Percentiles rank a stretch among this genome's conserved stretches.
Evolutionary conservation across 202 grass and related monocot species (phyloP).

Genomic region (Musa balbisiana): DNA sequence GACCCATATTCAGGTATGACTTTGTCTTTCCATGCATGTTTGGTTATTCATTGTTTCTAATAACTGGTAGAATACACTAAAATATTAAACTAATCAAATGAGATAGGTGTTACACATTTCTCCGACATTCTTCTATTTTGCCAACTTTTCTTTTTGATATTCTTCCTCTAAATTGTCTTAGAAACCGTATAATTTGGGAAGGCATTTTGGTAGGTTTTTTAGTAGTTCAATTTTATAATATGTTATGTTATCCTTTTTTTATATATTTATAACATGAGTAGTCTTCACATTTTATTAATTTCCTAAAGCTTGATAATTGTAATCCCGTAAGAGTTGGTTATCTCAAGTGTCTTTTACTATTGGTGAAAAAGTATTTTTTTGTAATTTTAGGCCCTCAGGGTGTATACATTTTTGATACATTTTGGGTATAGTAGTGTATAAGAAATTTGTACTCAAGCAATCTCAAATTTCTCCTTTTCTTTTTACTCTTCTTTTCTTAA

Average conservation of each 20-base stretch:
- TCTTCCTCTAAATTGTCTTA: neutral
- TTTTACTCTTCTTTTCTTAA: too few relatives aligned
- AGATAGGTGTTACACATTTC: neutral
- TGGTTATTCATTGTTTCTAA: neutral
- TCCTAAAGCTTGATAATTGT: neutral
- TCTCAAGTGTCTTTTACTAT: neutral
- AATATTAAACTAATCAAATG: neutral
- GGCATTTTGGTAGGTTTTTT: neutral
- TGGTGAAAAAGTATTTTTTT: too few relatives aligned
- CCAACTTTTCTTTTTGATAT: neutral
- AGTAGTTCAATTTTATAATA: neutral
- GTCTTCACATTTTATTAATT: too few relatives aligned
- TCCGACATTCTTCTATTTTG: neutral
- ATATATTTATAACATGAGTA: neutral
- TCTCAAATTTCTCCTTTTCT: too few relatives aligned
- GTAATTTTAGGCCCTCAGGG: too few relatives aligned
- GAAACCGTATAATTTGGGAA: neutral
- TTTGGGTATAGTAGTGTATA: too few relatives aligned
- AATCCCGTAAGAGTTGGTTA: neutral
- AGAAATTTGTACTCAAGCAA: too few relatives aligned
- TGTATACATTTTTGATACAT: too few relatives aligned
- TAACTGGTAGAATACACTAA: neutral
- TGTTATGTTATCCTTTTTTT: too few relatives aligned
- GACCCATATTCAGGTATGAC: conserved; percentile 41
- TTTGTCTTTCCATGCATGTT: neutral